Evolutionary conservation across 805 yeast species (phyloP).

Genomic region (Ogataea wickerhamii): DNA sequence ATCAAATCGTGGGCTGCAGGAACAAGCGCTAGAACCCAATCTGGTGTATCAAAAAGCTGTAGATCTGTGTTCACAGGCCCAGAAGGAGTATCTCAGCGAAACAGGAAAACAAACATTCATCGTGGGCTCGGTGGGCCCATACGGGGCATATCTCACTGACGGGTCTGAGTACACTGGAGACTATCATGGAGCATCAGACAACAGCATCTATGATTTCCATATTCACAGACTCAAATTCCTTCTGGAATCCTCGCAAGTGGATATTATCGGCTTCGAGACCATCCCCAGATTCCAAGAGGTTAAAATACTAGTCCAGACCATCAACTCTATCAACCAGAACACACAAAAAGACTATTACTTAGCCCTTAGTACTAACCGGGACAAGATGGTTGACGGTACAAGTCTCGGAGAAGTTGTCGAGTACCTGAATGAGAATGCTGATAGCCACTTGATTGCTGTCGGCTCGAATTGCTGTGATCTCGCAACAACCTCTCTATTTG

Average conservation of each 20-base stretch:
- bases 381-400: slow-evolving; percentile 50
- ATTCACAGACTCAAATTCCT: slow-evolving; percentile 40
- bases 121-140: slow-evolving; percentile 74
- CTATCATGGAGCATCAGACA: slow-evolving; percentile 41
- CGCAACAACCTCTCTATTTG: slow-evolving; percentile 37
- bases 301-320: slow-evolving; percentile 42
- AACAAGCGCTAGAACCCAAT: slow-evolving; percentile 20
- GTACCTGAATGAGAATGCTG: slow-evolving; percentile 19
- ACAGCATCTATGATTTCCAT: slow-evolving; percentile 50
- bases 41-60: slow-evolving; percentile 23
- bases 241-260: slow-evolving; percentile 40
- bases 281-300: slow-evolving; percentile 62
- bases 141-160: slow-evolving; percentile 63
- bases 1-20: slow-evolving; percentile 39
- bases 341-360: slow-evolving; percentile 21
- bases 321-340: slow-evolving; percentile 27
- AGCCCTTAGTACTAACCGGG: slow-evolving; percentile 39
- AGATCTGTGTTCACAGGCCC: slow-evolving; percentile 23
- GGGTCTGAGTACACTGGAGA: slow-evolving; percentile 76
- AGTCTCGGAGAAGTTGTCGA: slow-evolving; percentile 32
- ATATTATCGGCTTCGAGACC: slow-evolving; percentile 66
- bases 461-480: slow-evolving; percentile 71
- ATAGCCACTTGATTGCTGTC: slow-evolving; percentile 36
- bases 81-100: slow-evolving; percentile 12
- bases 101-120: slow-evolving; percentile 27